Percentiles rank a stretch among this genome's conserved stretches.
These are phyloP conservation scores for Hanseniaspora nectarophila DNA, from an alignment of 805 yeast genomes.

Conservation along the genomic window DNA sequence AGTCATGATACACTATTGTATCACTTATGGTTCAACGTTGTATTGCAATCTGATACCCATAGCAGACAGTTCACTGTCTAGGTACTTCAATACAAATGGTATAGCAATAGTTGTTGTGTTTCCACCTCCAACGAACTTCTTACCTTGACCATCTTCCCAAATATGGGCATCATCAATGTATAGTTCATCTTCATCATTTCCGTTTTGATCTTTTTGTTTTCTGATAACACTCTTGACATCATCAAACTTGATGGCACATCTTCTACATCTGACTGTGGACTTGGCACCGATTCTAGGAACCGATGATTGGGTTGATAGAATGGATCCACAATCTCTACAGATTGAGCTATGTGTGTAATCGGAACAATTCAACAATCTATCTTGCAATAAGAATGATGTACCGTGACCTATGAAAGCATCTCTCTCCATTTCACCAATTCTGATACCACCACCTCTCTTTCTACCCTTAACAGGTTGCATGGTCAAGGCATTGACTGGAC, in stretches of 20 bases:
- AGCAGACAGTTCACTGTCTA: conserved; percentile 90
- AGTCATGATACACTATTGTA: too few relatives aligned
- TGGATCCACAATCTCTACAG: conserved; percentile 87
- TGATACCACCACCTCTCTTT: conserved; percentile 97
- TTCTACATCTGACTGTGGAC: conserved; percentile 74
- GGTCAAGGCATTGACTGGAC: conserved; percentile 91
- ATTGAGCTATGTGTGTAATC: conserved; percentile 87
- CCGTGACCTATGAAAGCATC: conserved; percentile 98
- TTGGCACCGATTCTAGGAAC: conserved; percentile 82
- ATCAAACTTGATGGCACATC: conserved; percentile 69
- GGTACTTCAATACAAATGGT: conserved; percentile 88
- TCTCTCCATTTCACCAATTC: conserved; percentile 99
- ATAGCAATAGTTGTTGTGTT: conserved; percentile 92
- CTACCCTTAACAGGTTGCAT: conserved; percentile 99
- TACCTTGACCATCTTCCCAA: conserved; percentile 98
- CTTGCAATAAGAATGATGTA: conserved; percentile 87
- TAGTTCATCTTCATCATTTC: conserved; percentile 24
- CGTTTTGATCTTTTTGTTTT: conserved; percentile 21
- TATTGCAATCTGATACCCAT: conserved; percentile 94
- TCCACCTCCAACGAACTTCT: conserved; percentile 79
- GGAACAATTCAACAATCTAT: conserved; percentile 84
- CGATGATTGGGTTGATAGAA: conserved; percentile 76
- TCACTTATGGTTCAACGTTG: conserved; percentile 57
- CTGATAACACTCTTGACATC: conserved; percentile 36
- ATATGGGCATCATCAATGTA: conserved; percentile 57